A percentile compares a stretch with the other conserved stretches of the same genome.
phyloP scores from a whole-genome alignment of 208 protist species.

The Lotmaria passim region DNA sequence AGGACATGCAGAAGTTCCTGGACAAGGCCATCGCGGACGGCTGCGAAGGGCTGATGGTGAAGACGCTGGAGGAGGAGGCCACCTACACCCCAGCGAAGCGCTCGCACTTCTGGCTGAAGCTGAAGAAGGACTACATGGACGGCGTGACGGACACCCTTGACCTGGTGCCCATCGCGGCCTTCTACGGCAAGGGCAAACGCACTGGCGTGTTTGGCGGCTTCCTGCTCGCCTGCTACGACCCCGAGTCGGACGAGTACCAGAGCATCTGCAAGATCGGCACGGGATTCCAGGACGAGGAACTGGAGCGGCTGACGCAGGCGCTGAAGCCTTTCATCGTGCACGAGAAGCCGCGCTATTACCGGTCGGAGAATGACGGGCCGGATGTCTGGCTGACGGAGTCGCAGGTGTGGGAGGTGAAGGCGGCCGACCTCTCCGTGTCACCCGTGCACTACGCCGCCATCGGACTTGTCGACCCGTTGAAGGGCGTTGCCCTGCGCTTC shows the following conservation, averaged over 20 bases:
- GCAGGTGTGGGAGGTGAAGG: constrained; percentile 99
- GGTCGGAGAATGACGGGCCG: constrained; percentile 56
- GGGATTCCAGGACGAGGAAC: constrained; percentile 96
- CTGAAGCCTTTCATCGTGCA: constrained; percentile 67
- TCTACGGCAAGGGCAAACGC: constrained; percentile 98
- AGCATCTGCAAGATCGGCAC: constrained; percentile 98
- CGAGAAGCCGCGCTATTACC: constrained; percentile 86
- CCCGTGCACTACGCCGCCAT: constrained; percentile 95
- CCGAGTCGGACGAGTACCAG: constrained; percentile 97
- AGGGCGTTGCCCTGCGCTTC: constrained; percentile 99
- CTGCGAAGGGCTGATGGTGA: constrained; percentile 99
- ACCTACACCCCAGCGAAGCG: constrained; percentile 97
- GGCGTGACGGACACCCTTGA: constrained; percentile 98
- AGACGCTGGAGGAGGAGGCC: constrained; percentile 94
- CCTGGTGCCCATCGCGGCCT: constrained; percentile 98
- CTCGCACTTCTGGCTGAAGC: constrained; percentile 98
- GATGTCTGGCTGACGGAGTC: constrained; percentile 97
- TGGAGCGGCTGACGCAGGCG: constrained; percentile 74
- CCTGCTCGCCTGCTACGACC: constrained; percentile 98
- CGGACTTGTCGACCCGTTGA: constrained; percentile 83
- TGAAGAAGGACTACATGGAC: constrained; percentile 99
- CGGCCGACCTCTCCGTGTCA: constrained; percentile 98
- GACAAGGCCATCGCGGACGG: constrained; percentile 92
- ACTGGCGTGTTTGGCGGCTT: constrained; percentile 98
- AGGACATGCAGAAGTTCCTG: constrained; percentile 96